Evolutionary conservation across 495 filamentous ascomycete genomes (phyloP).

Genomic region (Rhizodiscina lignyota): DNA sequence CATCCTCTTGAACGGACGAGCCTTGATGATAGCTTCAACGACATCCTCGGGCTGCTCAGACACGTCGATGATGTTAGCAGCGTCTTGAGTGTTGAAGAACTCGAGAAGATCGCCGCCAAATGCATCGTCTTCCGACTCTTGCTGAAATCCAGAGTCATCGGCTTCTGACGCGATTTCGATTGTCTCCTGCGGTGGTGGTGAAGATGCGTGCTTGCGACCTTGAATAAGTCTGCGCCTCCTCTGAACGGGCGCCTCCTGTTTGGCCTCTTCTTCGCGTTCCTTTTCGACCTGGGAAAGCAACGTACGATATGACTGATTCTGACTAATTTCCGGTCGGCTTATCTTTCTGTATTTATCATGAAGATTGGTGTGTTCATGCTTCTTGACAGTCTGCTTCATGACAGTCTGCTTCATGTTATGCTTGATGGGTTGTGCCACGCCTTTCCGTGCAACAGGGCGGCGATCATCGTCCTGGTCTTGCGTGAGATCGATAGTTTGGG

Average conservation of each 20-base stretch:
- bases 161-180: neutral
- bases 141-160: too few relatives aligned
- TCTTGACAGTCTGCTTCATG: too few relatives aligned
- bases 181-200: conserved; percentile 2
- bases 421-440: too few relatives aligned
- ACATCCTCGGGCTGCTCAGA: neutral
- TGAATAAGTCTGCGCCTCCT: conserved; percentile 11
- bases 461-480: too few relatives aligned
- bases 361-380: too few relatives aligned
- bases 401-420: too few relatives aligned
- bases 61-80: neutral
- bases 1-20: neutral
- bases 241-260: neutral
- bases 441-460: too few relatives aligned
- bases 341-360: too few relatives aligned
- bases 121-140: neutral
- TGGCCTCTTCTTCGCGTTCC: neutral
- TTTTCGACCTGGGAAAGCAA: conserved; percentile 2
- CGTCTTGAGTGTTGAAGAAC: neutral
- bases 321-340: too few relatives aligned
- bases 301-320: too few relatives aligned
- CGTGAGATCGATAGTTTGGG: too few relatives aligned
- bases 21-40: neutral
- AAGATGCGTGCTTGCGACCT: conserved; percentile 14
- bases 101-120: neutral